Evolutionary conservation across 257 asterid species (phyloP).

Genomic region (Solanum stenotomum): DNA sequence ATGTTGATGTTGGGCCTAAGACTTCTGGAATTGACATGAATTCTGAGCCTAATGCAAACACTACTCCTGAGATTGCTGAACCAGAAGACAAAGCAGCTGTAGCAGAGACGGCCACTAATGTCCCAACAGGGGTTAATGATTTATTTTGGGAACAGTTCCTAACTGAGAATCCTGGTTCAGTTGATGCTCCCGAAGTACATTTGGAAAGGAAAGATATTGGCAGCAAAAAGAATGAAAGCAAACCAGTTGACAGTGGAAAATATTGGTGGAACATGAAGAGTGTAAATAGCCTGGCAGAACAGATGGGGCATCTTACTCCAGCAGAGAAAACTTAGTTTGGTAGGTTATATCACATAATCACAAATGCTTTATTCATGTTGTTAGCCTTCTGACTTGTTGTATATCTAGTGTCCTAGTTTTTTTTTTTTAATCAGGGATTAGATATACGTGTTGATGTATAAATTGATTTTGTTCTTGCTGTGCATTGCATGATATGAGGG

Average conservation of each 20-base stretch:
- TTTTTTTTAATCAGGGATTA: slow-evolving; percentile 16
- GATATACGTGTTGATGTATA: slow-evolving; percentile 4
- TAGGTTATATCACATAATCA: not conserved
- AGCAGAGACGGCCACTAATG: slow-evolving; percentile 21
- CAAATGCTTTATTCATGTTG: not conserved
- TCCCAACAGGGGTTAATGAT: slow-evolving; percentile 67
- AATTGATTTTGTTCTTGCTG: not conserved
- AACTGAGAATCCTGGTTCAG: slow-evolving; percentile 80
- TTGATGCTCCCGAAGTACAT: slow-evolving; percentile 37
- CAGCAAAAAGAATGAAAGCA: slow-evolving; percentile 38
- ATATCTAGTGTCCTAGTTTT: slow-evolving; percentile 18
- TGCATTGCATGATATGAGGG: not conserved
- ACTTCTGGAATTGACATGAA: slow-evolving; percentile 58
- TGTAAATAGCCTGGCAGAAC: slow-evolving; percentile 55
- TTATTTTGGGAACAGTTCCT: slow-evolving; percentile 94
- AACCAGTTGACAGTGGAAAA: slow-evolving; percentile 34
- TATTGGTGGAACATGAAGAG: slow-evolving; percentile 64
- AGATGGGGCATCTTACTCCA: slow-evolving; percentile 79
- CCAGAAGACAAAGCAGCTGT: slow-evolving; percentile 26
- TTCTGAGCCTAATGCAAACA: slow-evolving; percentile 39
- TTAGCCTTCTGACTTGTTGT: slow-evolving; percentile 11
- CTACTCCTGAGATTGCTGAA: slow-evolving; percentile 15
- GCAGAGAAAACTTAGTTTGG: slow-evolving; percentile 53
- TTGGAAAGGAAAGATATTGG: slow-evolving; percentile 30
- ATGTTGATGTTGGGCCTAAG: slow-evolving; percentile 23